Base-by-base conservation (phyloP, 2,329 filamentous ascomycete species). In the Didymellaceae sp. region DNA sequence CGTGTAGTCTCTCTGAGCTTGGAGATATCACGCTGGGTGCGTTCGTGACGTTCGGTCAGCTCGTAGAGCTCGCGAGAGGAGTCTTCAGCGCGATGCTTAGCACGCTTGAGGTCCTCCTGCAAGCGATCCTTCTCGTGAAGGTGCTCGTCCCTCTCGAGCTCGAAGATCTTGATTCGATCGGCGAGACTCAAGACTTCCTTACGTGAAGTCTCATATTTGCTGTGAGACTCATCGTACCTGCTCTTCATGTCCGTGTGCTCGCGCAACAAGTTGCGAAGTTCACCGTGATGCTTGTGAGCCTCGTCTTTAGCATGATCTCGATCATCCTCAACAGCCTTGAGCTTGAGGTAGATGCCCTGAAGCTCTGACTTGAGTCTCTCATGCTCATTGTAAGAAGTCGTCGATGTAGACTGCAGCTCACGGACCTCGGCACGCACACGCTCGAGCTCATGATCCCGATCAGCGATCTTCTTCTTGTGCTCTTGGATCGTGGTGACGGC, bases 211-310 rank as follows among this genome's bases (percentile, higher is more conserved):
- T 65, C 62, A 18, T 64, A 55, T 26, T 62, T 66, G 31, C 46
- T 54, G 13, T 44, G 41, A 8, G 49, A 53, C 22, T 64, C 62
- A 3, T 47, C 44, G 31, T 52, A 53, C 10, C 58, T 64, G 53
- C 62, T 64, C 54, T 66, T 62, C 30, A 66, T 31, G 5, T 66
- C 61, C 9, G 60, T 65, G 31, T 66, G 56, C 40, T 65, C 60
- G 9, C 60, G 59, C 11, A 56, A 20, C 9, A 67, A 34, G 16
- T 37, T 55, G 1, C 63, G 57, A 26, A 63, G 54, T 11, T 67
- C 64, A 20, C 38, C 43, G 21, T 62, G 62, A 21, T 67, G 62
- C 34, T 57, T 63, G 8, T 61, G 53, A 0, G 60, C 55, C 30
- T 67, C 62, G 2, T 57, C 40, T 8, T 53, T 56, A 13, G 61